phyloP scores from a whole-genome alignment of 140 eudicot genomes.

The Oenanthe javanica region DNA sequence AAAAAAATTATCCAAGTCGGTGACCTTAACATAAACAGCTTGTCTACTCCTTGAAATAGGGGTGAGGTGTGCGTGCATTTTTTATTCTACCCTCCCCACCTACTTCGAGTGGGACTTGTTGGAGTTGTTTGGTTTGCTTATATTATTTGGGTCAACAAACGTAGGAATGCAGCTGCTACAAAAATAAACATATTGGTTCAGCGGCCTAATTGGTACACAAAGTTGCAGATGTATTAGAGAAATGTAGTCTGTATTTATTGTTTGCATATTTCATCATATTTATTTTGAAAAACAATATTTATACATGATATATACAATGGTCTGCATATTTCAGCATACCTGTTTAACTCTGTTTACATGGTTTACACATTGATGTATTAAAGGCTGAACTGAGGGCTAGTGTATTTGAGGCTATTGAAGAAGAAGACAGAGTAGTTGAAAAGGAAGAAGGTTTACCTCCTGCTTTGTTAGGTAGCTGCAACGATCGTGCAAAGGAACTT shows the following conservation, averaged over 20 bases:
- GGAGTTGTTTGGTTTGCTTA: no score
- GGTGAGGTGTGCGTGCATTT: no score
- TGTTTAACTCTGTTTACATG: background rate
- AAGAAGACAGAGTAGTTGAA: conserved; percentile 75
- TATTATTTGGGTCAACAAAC: no score
- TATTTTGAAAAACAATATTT: background rate
- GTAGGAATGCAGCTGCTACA: no score
- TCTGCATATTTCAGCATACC: background rate
- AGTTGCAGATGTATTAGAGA: background rate
- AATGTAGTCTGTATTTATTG: background rate
- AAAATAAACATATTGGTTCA: no score
- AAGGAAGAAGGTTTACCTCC: conserved; percentile 87
- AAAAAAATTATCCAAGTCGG: no score
- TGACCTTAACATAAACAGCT: no score
- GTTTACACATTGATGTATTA: conserved; percentile 2
- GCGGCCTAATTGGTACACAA: no score
- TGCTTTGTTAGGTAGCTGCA: conserved; percentile 92
- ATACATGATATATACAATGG: background rate
- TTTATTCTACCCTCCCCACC: no score
- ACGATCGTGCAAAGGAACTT: conserved; percentile 88
- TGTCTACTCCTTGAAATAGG: no score
- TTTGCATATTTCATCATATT: background rate
- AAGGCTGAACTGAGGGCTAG: conserved; percentile 98
- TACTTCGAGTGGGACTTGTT: no score
- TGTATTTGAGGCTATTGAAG: conserved; percentile 96